Conservation (phyloP, 768 basidiomycete genomes). For the Lepiota venenata region DNA sequence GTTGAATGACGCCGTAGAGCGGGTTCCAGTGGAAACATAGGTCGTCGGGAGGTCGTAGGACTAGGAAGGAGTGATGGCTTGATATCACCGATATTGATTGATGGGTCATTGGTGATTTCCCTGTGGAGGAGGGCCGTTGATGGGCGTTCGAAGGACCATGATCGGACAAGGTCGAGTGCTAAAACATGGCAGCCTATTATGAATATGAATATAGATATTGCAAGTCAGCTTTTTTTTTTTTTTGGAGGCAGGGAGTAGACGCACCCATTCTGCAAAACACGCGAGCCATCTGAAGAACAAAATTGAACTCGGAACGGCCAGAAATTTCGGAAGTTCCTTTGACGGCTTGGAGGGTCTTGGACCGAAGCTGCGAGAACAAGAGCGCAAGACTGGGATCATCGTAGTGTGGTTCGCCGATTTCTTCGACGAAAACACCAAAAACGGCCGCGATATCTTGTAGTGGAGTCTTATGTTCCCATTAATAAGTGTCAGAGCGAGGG, state of each 20-base stretch:
- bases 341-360: slow-evolving; percentile 89
- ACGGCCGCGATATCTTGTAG: slow-evolving; percentile 66
- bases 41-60: slow-evolving; percentile 33
- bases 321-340: slow-evolving; percentile 92
- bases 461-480: slow-evolving; percentile 51
- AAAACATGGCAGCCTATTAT: slow-evolving; percentile 82
- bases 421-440: slow-evolving; percentile 48
- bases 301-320: slow-evolving; percentile 87
- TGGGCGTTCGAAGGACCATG: slow-evolving; percentile 90
- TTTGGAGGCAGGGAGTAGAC: slow-evolving; percentile 18
- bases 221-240: no score
- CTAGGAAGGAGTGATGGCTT: slow-evolving; percentile 24
- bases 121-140: slow-evolving; percentile 31
- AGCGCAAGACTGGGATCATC: slow-evolving; percentile 93
- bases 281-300: slow-evolving; percentile 90
- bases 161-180: slow-evolving; percentile 85
- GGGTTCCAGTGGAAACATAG: slow-evolving; percentile 46
- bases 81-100: slow-evolving; percentile 8
- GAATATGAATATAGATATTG: slow-evolving; percentile 5
- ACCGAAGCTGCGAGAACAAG: slow-evolving; percentile 84
- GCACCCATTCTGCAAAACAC: slow-evolving; percentile 94
- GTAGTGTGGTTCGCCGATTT: slow-evolving; percentile 83
- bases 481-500: not conserved
- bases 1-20: slow-evolving; percentile 61
- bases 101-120: not conserved